Percentiles rank a stretch among this genome's conserved stretches.
These are phyloP conservation scores for Aaosphaeria pasadenensis DNA, from an alignment of 2,329 filamentous ascomycete species.

Conservation along the genomic window DNA sequence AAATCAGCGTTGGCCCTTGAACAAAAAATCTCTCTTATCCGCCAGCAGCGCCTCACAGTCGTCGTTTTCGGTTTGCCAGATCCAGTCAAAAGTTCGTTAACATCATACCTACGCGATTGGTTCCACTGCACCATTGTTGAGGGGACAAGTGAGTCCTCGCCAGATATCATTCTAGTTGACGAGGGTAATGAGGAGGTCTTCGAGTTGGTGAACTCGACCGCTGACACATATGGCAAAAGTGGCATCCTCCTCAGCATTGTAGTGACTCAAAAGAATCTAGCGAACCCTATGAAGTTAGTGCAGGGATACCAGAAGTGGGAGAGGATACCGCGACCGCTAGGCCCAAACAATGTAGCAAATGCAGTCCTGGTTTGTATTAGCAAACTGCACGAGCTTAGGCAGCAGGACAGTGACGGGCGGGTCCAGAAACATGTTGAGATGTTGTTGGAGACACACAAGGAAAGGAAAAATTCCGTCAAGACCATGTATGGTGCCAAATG, in stretches of 20 bases:
- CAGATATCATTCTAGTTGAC: constrained; percentile 11
- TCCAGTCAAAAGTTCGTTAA: constrained; percentile 2
- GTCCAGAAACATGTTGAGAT: not conserved
- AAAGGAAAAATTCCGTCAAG: not conserved
- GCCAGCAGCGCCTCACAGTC: constrained; percentile 1
- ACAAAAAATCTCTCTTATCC: not conserved
- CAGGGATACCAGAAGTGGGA: constrained; percentile 8
- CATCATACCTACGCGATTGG: constrained; percentile 5
- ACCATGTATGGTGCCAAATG: too few species aligned
- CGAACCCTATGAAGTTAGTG: constrained; percentile 2
- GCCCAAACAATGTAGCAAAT: not conserved
- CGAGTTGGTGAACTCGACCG: constrained; percentile 3
- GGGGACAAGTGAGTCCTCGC: constrained; percentile 1
- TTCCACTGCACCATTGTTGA: constrained; percentile 6
- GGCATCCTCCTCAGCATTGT: constrained; percentile 11
- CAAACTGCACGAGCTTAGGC: not conserved
- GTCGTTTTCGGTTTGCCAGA: constrained; percentile 8
- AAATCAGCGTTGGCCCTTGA: not conserved
- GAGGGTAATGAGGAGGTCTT: constrained; percentile 7
- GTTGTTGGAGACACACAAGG: not conserved
- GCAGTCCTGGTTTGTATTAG: not conserved
- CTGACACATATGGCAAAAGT: constrained; percentile 4
- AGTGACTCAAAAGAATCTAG: not conserved
- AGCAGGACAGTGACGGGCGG: not conserved
- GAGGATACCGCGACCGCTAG: constrained; percentile 3